Percentiles rank a stretch among this genome's conserved stretches.
Evolutionary conservation across 768 basidiomycete genomes (phyloP).

Genomic region (Hygrophorus pudorinus): DNA sequence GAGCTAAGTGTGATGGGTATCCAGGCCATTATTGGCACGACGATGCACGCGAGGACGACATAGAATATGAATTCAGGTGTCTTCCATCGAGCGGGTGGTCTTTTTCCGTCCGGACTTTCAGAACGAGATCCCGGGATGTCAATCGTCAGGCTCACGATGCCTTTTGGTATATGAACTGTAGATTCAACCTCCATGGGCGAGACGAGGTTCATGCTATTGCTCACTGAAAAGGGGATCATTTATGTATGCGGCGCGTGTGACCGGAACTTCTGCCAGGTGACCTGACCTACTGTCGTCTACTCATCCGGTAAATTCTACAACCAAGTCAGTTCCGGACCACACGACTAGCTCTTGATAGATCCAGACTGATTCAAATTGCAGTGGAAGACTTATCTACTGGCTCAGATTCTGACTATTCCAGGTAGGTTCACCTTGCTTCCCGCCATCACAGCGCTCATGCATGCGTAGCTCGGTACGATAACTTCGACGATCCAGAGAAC

Average conservation of each 20-base stretch:
- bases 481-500: conserved; percentile 3
- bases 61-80: conserved; percentile 79
- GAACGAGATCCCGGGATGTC: conserved; percentile 26
- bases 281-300: too few species aligned
- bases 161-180: not conserved
- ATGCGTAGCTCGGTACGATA: conserved; percentile 28
- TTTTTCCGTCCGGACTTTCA: too few species aligned
- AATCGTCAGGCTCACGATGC: conserved; percentile 40
- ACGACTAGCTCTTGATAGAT: not conserved
- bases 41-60: conserved; percentile 45
- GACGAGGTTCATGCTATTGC: not conserved
- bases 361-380: conserved; percentile 16
- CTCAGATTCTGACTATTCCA: conserved; percentile 93
- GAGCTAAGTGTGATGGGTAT: conserved; percentile 64
- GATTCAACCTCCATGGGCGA: not conserved
- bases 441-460: conserved; percentile 7
- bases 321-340: conserved; percentile 1
- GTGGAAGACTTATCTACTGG: conserved; percentile 88
- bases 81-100: conserved; percentile 54
- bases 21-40: conserved; percentile 68
- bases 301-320: too few species aligned
- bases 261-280: not conserved
- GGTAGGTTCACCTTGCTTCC: conserved; percentile 38
- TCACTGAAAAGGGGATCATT: not conserved
- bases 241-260: not conserved